Evolutionary conservation across 495 filamentous ascomycete species (phyloP), one percentile per base, ranked within the genome.

Genomic region (Astrothelium macrocarpum): DNA sequence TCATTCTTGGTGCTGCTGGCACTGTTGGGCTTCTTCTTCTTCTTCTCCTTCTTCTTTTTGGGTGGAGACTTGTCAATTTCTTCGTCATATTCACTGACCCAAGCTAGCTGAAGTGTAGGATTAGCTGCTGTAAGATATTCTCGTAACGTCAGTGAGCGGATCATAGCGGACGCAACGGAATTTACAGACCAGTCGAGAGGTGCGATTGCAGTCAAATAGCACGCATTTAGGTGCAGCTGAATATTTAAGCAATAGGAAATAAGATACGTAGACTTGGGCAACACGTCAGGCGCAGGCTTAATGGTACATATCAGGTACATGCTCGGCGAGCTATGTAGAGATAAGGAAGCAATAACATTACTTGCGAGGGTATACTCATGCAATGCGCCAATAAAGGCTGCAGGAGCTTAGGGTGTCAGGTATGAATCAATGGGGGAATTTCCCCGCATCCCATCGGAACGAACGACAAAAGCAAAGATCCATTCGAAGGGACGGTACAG

Each of bases 311-410:
- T 20, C 45, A 49, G 45, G 1, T 49, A 1, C 23, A 49, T 49
- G 45, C 16, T n/a, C 23, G 45, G 45, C n/a, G 45, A 49, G 45
- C 0, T 12, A 49, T 49, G 45, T 1, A 20, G 23, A 49, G 45
- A 49, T n/a, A n/a, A 49, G 1, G 45, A 12, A 49, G 18, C n/a
- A 42, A n/a, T 18, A 12, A 49, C 36, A 49, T 49, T 49, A 49
- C 5, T 49, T 49, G 45, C 45, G n/a, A 49, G 45, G 45, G 23
- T 49, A n/a, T 49, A 20, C 23, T 49, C 45, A 49, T 49, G 45
- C 45, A 49, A 49, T 49, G 45, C 45, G 45, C 45, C 45, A 49
- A 49, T 49, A 49, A 49, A 49, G n/a, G 45, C 45, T 49, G n/a
- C 45, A 49, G 45, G 45, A 5, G n/a, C n/a, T n/a, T n/a, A 49